A percentile compares a stretch with the other conserved stretches of the same genome.
Conservation (phyloP, 208 protist species). For the Vickermania spadyakhi region DNA sequence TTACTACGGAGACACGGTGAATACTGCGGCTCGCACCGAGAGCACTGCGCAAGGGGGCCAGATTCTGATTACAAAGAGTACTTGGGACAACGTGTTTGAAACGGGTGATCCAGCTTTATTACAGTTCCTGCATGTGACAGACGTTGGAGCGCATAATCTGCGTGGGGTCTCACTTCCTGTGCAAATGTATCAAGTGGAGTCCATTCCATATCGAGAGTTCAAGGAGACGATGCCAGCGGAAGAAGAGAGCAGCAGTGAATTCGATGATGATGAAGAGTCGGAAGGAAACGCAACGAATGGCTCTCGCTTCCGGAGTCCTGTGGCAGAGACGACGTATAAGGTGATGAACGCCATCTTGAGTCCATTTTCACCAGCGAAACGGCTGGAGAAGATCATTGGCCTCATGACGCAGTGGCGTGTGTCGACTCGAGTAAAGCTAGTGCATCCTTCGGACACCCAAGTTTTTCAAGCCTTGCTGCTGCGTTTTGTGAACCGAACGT, state of each 20-base stretch:
- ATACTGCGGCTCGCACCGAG: constrained; percentile 24
- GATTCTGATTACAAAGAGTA: constrained; percentile 12
- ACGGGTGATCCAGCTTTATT: not conserved
- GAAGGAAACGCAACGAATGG: not conserved
- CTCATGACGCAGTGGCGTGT: not conserved
- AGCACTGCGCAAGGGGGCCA: constrained; percentile 22
- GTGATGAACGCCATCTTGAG: not conserved
- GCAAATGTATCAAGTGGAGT: not conserved
- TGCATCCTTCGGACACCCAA: not conserved
- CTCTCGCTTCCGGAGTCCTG: not conserved
- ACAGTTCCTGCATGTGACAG: not conserved
- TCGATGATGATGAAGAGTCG: not conserved
- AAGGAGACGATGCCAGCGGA: not conserved
- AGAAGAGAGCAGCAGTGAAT: not conserved
- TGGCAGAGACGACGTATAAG: not conserved
- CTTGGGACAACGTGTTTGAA: not conserved
- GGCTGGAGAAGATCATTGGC: not conserved
- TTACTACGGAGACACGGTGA: constrained; percentile 43
- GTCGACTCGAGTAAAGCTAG: not conserved
- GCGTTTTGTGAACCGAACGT: not conserved
- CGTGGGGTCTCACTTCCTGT: not conserved
- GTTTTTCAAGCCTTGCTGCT: not conserved
- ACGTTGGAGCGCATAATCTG: constrained; percentile 1
- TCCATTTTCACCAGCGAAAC: not conserved
- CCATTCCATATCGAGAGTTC: not conserved